Evolutionary conservation across 2,329 filamentous ascomycete species (phyloP), one percentile per base, ranked within the genome.

Genomic region (Xylariaceae sp.): DNA sequence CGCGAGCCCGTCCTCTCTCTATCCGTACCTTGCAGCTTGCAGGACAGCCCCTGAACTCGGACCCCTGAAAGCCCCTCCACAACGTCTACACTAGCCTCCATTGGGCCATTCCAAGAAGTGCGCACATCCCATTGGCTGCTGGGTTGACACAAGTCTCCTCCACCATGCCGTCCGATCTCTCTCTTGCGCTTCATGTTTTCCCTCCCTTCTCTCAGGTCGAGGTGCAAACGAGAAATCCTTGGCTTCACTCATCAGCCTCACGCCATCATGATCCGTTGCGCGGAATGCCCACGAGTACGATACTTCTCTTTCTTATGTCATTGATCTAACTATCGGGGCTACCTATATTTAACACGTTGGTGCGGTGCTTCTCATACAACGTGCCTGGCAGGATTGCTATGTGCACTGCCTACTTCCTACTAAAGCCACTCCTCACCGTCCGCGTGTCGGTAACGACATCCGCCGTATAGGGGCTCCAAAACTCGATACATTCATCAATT

Each of bases 21-120:
- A 55, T 53, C 59, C 61, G 66, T 67, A 64, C 64, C 66, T 67
- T 68, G 66, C 66, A 69, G 66, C 47, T 4, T 61, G 61, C 61
- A 63, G 54, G n/a, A 45, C 23, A 49, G 58, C 61, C 63, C 61
- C 61, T 61, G 55, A 61, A 49, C 53, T 42, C 48, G 58, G 17
- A 55, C 55, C 62, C 62, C 62, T 61, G 42, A 45, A 55, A 61
- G 61, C 57, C 61, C 61, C 64, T 66, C 61, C 63, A 67, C 60
- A 65, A 65, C 67, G 56, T 66, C 57, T 54, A 9, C 10, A 57
- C 58, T 64, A 67, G 63, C 62, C 62, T 56, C 13, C 30, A 65
- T 68, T 61, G 50, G 60, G 65, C 59, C 59, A 61, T 57, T 59
- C 60, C 51, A 60, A 60, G 64, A 62, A 56, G 58, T 56, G 61